Base-by-base conservation (phyloP, 768 basidiomycete species). In the Lactarius quietus region DNA sequence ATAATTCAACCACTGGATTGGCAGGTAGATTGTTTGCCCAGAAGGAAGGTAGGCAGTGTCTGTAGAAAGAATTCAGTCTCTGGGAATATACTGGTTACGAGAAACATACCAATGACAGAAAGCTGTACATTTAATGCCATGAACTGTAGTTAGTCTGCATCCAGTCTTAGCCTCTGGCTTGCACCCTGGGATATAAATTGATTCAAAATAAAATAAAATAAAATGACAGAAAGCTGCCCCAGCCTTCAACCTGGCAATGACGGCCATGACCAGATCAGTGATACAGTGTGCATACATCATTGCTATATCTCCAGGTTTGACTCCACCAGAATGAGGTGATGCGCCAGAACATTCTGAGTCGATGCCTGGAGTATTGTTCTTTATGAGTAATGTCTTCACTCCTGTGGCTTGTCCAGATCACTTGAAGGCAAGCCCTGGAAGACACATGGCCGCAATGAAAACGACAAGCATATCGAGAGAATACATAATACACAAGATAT, bases 251-350 rank as follows among this genome's bases (percentile, higher is more conserved):
- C 95, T 87, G 28, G 93, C 97, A 89, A 99, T 92, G 9, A 98
- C 94, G 6, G 96, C 95, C 3, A 98, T 91, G 2, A 97, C 92
- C 59, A 99, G 87, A 75, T 99, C 96, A 55, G 98, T 95, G 70
- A 92, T 93, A 38, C 97, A 86, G 72, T 97, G 88, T 2, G 96
- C 96, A 73, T 98, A 99, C 23, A 99, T 90, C 89, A 96, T 98
- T 60, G 98, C 94, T 23, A 98, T 94, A 68, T 99, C 97, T 72
- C 95, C 96, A 38, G 93, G 81, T 75, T 95, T 83, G 5, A 99
- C 78, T 7, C 97, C 97, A 17, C 85, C 86, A 69, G 87, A 85
- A 98, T 78, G 65, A 99, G 84, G 71, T 95, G 86, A 72, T 98
- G 95, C 0, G 96, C 89, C 14, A 99, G 82, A 35, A 95, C 81